These are phyloP conservation scores for Xylariaceae sp. DNA, from an alignment of 2,329 filamentous ascomycete genomes.

Conservation along the genomic window DNA sequence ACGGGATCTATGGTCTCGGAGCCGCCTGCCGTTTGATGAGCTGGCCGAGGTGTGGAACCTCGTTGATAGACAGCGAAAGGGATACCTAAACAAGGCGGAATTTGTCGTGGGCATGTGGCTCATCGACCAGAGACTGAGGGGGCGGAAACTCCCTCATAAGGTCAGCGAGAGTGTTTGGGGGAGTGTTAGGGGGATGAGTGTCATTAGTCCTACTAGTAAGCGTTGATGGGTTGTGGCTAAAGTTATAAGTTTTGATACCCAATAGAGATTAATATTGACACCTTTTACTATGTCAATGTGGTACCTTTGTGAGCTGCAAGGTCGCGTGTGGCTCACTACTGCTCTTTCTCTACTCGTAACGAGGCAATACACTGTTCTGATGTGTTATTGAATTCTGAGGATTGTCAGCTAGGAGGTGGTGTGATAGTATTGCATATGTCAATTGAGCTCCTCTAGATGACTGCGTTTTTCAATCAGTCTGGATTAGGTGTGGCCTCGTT, in stretches of 20 bases:
- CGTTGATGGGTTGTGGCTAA: background rate
- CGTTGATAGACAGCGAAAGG: constrained; percentile 55
- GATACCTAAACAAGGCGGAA: constrained; percentile 61
- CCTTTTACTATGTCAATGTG: too few species aligned
- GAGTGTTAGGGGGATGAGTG: constrained; percentile 53
- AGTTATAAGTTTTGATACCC: too few species aligned
- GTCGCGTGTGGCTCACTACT: background rate
- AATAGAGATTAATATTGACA: constrained; percentile 11
- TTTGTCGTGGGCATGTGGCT: constrained; percentile 84
- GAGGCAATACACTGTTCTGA: too few species aligned
- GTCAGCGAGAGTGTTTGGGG: constrained; percentile 74
- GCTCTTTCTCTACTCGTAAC: background rate
- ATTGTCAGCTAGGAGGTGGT: too few species aligned
- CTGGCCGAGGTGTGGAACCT: constrained; percentile 75
- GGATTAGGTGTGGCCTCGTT: too few species aligned
- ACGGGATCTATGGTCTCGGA: constrained; percentile 71
- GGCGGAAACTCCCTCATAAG: constrained; percentile 68
- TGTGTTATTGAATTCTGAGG: too few species aligned
- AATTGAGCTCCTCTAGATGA: too few species aligned
- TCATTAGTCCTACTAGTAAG: constrained; percentile 20
- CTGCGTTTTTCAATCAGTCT: too few species aligned
- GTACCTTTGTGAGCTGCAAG: background rate
- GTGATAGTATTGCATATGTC: too few species aligned
- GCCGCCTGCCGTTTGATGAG: constrained; percentile 62
- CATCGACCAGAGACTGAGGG: constrained; percentile 75